These are phyloP conservation scores for Heritiera fomes DNA, from an alignment of 345 rosid genomes.

Conservation along the genomic window DNA sequence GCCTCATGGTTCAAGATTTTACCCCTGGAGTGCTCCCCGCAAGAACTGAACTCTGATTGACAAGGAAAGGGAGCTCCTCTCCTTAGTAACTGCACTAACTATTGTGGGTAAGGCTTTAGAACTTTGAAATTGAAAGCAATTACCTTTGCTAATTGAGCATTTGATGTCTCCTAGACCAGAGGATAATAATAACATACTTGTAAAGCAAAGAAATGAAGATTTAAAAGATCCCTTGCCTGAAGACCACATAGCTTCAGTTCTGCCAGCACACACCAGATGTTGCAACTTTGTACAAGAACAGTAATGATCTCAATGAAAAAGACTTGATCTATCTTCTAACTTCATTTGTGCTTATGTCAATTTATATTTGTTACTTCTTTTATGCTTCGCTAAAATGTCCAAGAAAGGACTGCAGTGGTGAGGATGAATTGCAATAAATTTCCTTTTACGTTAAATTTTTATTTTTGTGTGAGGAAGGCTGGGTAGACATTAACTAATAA, in stretches of 20 bases:
- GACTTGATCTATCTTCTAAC: neutral
- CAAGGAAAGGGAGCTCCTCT: neutral
- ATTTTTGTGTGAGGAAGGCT: neutral
- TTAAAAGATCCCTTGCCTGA: neutral
- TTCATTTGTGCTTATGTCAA: neutral
- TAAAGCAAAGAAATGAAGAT: neutral
- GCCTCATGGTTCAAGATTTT: neutral
- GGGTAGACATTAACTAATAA: neutral
- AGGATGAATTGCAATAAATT: neutral
- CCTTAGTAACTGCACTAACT: neutral
- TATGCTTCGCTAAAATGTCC: conserved; percentile 3
- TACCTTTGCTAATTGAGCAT: neutral
- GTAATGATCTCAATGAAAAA: neutral
- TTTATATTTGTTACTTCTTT: neutral
- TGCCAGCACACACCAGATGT: neutral
- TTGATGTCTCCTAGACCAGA: neutral
- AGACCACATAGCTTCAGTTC: neutral
- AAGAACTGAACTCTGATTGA: neutral
- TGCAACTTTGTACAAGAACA: neutral
- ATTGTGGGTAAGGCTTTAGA: neutral
- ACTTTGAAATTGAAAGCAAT: neutral
- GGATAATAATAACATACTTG: neutral
- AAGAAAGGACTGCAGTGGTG: neutral
- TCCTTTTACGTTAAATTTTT: neutral
- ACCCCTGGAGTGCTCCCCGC: neutral